Conservation (phyloP, 257 asterid genomes). For the Salvia miltiorrhiza region DNA sequence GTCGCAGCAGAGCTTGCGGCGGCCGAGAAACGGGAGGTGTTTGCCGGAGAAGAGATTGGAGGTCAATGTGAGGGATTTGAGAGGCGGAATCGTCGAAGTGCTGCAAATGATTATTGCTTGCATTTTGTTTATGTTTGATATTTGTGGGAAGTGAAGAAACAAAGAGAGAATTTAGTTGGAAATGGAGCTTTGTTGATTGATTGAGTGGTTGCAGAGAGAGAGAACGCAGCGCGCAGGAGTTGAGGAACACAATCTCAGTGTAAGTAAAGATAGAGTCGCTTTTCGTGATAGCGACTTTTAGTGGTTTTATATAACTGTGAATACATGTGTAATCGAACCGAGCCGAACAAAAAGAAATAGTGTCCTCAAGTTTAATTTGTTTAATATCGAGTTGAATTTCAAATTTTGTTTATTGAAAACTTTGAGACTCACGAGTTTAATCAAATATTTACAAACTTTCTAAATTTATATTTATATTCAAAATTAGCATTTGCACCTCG, state of each 20-base stretch:
- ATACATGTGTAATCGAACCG: no score
- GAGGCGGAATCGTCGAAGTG: slow-evolving; percentile 28
- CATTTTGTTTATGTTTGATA: slow-evolving; percentile 19
- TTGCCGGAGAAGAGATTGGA: slow-evolving; percentile 21
- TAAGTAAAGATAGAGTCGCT: slow-evolving; percentile 12
- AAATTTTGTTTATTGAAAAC: no score
- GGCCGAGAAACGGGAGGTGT: slow-evolving; percentile 42
- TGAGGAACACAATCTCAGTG: background rate
- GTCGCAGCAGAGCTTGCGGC: slow-evolving; percentile 82
- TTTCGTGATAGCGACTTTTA: no score
- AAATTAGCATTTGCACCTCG: no score
- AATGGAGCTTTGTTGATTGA: slow-evolving; percentile 16
- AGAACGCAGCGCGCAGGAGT: background rate
- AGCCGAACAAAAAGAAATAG: no score
- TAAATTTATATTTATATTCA: no score
- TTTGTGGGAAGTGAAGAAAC: background rate
- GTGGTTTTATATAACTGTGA: no score
- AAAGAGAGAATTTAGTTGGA: background rate
- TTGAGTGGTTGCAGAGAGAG: slow-evolving; percentile 18
- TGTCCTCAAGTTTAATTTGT: no score
- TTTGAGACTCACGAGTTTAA: no score
- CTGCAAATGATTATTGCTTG: slow-evolving; percentile 30
- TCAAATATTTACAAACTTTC: no score
- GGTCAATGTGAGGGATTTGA: slow-evolving; percentile 21
- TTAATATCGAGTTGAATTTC: no score